phyloP scores from a whole-genome alignment of 805 yeast genomes.

The Kazachstania africana region DNA sequence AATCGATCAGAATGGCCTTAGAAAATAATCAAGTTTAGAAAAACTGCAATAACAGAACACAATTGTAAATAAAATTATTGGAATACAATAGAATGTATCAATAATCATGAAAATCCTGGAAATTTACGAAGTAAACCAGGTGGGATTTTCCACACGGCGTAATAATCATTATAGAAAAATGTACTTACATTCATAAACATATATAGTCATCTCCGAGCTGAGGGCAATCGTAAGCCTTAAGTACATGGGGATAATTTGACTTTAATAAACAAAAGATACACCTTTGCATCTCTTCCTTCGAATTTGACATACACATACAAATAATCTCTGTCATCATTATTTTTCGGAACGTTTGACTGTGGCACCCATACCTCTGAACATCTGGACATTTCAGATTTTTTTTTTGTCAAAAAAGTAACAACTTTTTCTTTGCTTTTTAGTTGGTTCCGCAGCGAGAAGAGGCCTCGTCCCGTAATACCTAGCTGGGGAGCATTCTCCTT shows the following conservation, averaged over 20 bases:
- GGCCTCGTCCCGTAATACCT: too few species aligned
- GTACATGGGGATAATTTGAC: neutral
- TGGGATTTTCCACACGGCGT: constrained; percentile 5
- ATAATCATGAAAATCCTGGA: constrained; percentile 4
- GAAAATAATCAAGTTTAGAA: constrained; percentile 3
- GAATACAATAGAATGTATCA: constrained; percentile 1
- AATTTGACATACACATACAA: neutral
- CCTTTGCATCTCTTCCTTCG: neutral
- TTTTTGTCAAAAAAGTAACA: too few species aligned
- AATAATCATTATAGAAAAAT: constrained; percentile 12
- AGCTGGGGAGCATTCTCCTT: too few species aligned
- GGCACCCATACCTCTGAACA: neutral
- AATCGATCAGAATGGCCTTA: constrained; percentile 47
- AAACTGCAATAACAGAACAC: neutral
- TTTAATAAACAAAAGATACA: too few species aligned
- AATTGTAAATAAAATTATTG: neutral
- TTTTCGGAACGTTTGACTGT: neutral
- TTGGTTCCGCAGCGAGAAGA: too few species aligned
- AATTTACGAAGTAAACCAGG: constrained; percentile 12
- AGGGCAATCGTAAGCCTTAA: neutral
- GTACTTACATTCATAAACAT: constrained; percentile 9
- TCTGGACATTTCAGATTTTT: neutral
- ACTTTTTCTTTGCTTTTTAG: too few species aligned
- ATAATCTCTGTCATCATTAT: too few species aligned
- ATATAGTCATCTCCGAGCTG: neutral